Evolutionary conservation across 345 rosid genomes (phyloP), one percentile per base, ranked within the genome.

Genomic region (Xanthoceras sorbifolium): DNA sequence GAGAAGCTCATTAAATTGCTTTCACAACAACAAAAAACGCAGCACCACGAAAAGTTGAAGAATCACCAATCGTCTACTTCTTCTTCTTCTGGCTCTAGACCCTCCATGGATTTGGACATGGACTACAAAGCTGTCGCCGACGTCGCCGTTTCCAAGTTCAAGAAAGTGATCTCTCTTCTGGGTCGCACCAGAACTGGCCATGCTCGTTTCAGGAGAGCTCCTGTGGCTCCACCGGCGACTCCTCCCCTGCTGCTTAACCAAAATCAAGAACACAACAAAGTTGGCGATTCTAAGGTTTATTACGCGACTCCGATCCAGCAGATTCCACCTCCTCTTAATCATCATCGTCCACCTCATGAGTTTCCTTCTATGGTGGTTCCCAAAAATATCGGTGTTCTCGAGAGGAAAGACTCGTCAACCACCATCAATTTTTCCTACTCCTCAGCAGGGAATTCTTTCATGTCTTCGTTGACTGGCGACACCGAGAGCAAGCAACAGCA

Each of bases 121-220:
- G 97, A 88, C 76, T 91, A 85, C 86, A 82, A 82, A 4, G 85
- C 81, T 1, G 89, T 87, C 5, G 90, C 97, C 0, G 95, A 92
- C 57, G 86, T 76, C 23, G 92, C 98, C 54, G 97, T 96, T 63
- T 88, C 95, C 0, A 92, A 92, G 89, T 96, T 96, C 85, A 88
- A 82, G 79, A 89, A 82, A 63, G 95, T 93, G 6, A 92, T 96
- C 52, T 93, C 99, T 66, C 92, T 92, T n/a, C 83, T 94, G 75
- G 94, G 90, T 72, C 92, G 94, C 31, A 88, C 87, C 63, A 77
- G 93, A 72, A 93, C 93, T 72, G 99, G 99, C 20, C 99, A 93
- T 59, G 99, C 99, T 59, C 94, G 99, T 71, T 96, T 96, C 69
- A 79, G 98, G 68, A 84, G 97, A 1, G 97, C 85, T 72, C 96